These are phyloP conservation scores for Alternaria longipes DNA, from an alignment of 2,329 filamentous ascomycete genomes.

Conservation along the genomic window DNA sequence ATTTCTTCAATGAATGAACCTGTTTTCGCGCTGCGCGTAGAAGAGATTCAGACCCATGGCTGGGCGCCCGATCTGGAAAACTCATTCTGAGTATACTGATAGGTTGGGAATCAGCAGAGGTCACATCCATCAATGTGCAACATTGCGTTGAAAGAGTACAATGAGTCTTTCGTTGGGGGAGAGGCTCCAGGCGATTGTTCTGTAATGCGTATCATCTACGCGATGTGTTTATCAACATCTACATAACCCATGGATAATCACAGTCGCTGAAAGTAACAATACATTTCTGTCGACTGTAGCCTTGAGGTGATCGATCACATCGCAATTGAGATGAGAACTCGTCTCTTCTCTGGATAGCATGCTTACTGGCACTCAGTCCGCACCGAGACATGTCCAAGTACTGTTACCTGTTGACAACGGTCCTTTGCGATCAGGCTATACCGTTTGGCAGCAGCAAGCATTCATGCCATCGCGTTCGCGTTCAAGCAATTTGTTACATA, in stretches of 20 bases:
- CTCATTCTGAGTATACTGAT: conserved; percentile 70
- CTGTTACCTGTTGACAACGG: background rate
- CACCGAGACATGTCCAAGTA: background rate
- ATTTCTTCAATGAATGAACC: conserved; percentile 58
- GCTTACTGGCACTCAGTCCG: background rate
- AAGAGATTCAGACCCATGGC: conserved; percentile 69
- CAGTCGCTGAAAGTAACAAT: background rate
- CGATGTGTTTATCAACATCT: background rate
- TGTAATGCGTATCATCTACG: background rate
- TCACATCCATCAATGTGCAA: conserved; percentile 58
- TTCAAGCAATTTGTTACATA: background rate
- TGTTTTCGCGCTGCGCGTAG: conserved; percentile 77
- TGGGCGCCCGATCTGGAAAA: conserved; percentile 75
- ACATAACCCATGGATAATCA: background rate
- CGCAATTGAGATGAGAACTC: background rate
- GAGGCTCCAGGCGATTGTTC: background rate
- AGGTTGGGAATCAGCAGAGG: conserved; percentile 77
- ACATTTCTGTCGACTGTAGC: background rate
- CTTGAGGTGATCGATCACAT: background rate
- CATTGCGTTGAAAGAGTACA: background rate
- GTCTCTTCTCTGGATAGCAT: background rate
- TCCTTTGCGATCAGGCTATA: background rate
- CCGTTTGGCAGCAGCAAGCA: background rate
- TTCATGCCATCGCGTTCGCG: background rate
- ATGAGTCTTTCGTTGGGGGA: too few species aligned